Evolutionary conservation across 345 rosid genomes (phyloP), one percentile per base, ranked within the genome.

Genomic region (Aurinia saxatilis): DNA sequence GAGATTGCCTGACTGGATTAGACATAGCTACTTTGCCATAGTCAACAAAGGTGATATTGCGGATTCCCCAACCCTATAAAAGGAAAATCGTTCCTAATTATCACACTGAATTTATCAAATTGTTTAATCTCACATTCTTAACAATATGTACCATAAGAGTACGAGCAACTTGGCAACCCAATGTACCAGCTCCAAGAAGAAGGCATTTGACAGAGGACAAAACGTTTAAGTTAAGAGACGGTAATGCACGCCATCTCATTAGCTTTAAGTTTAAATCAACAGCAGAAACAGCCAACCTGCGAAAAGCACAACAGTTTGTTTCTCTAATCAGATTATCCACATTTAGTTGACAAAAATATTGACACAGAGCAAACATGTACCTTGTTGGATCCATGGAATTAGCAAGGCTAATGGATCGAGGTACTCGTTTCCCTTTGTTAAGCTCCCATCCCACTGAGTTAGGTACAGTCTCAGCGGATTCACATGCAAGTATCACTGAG

Each of bases 111-210:
- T 50, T 38, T 44, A 21, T 30, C 10, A 41, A 13, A 42, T 13
- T 27, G 35, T 52, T 40, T 37, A 49, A 50, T 65, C 56, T 9
- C 8, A 36, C 8, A 31, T 16, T 38, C 13, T 30, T 50, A 12
- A 36, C 11, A 53, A 63, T 30, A 71, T 85, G 19, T 73, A 90
- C 99, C 97, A 87, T 77, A 55, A 93, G 95, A 80, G 83, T 87
- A 40, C 99, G 95, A 29, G 97, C 90, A 69, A 90, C 99, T 76
- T 93, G 91, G 74, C 99, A 93, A 38, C 99, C 97, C 55, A 93
- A 84, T 66, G 97, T 90, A 57, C 97, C 97, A 10, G 96, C 97
- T 75, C 99, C 97, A 31, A 93, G 79, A 68, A 93, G 97, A 77
- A 93, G 99, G 75, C 99, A 93, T 80, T 87, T 93, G 6, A 60